These are phyloP conservation scores for Paramecium sexaurelia DNA, from an alignment of 73 alveolate species.

Conservation along the genomic window DNA sequence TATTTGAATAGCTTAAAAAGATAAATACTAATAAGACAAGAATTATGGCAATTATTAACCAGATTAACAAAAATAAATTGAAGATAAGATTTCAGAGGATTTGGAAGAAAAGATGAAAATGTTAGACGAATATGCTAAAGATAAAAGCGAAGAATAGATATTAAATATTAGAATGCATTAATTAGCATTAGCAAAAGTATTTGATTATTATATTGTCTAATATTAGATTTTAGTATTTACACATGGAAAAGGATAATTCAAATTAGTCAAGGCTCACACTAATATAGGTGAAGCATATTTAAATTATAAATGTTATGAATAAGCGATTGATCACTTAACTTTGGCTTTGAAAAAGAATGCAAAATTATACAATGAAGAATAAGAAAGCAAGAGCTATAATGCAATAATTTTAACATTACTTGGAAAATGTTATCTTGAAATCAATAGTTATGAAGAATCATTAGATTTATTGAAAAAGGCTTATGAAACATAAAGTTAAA, in stretches of 20 bases:
- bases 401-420: conserved; percentile 83
- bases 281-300: conserved; percentile 91
- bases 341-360: conserved; percentile 89
- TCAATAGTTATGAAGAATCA: conserved; percentile 86
- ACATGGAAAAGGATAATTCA: conserved; percentile 79
- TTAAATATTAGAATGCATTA: conserved; percentile 82
- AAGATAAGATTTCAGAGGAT: conserved; percentile 84
- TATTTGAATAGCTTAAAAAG: not conserved
- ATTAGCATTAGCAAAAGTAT: conserved; percentile 83
- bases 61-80: conserved; percentile 69
- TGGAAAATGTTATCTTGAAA: conserved; percentile 91
- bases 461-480: conserved; percentile 85
- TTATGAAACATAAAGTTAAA: conserved; percentile 82
- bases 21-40: not conserved
- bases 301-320: conserved; percentile 84
- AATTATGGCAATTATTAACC: conserved; percentile 19
- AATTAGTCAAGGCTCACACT: conserved; percentile 84
- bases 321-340: conserved; percentile 90
- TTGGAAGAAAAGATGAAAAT: conserved; percentile 82
- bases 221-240: conserved; percentile 79
- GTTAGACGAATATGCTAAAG: conserved; percentile 75
- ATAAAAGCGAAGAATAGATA: conserved; percentile 74
- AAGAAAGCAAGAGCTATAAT: conserved; percentile 85
- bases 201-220: not conserved
- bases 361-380: conserved; percentile 75